A percentile compares a stretch with the other conserved stretches of the same genome.
These are phyloP conservation scores for Cylindricascospora bacillispora DNA, from an alignment of 1,139 yeast genomes.

Conservation along the genomic window DNA sequence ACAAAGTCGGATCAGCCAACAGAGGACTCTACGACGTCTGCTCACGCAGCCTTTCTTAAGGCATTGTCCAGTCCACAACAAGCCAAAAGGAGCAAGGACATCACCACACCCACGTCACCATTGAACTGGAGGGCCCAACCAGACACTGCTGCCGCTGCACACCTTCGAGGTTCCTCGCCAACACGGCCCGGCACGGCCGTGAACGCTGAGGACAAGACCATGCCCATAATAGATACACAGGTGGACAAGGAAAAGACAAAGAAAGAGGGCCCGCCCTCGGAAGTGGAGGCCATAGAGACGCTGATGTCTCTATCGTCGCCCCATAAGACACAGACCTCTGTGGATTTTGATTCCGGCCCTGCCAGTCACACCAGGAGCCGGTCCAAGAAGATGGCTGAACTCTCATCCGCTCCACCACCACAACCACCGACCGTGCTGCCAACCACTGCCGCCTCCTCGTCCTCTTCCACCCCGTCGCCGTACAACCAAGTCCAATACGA, in stretches of 20 bases:
- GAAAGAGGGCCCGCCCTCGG: conserved; percentile 19
- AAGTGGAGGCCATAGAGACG: conserved; percentile 36
- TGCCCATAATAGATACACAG: background rate
- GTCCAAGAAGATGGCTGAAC: background rate
- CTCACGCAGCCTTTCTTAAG: conserved; percentile 28
- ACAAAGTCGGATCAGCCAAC: conserved; percentile 3
- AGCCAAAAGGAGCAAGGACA: conserved; percentile 6
- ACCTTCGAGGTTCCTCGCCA: conserved; percentile 7
- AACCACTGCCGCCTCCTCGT: background rate
- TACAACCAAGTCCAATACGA: background rate
- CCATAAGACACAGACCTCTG: conserved; percentile 15
- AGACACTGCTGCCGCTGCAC: conserved; percentile 4
- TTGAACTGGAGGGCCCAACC: conserved; percentile 5
- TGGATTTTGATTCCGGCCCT: no score
- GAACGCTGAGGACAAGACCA: background rate
- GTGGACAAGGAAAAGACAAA: conserved; percentile 1
- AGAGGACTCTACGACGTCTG: conserved; percentile 21
- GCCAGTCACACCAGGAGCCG: no score
- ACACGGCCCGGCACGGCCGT: conserved; percentile 2
- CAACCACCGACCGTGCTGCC: background rate
- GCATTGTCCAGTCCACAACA: conserved; percentile 25
- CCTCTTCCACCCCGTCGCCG: background rate
- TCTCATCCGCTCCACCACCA: background rate
- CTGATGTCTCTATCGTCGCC: conserved; percentile 37
- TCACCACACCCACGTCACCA: conserved; percentile 10